A percentile compares a stretch with the other conserved stretches of the same genome.
These are phyloP conservation scores for Earliella scabrosa DNA, from an alignment of 1,284 basidiomycete genomes.

Conservation along the genomic window DNA sequence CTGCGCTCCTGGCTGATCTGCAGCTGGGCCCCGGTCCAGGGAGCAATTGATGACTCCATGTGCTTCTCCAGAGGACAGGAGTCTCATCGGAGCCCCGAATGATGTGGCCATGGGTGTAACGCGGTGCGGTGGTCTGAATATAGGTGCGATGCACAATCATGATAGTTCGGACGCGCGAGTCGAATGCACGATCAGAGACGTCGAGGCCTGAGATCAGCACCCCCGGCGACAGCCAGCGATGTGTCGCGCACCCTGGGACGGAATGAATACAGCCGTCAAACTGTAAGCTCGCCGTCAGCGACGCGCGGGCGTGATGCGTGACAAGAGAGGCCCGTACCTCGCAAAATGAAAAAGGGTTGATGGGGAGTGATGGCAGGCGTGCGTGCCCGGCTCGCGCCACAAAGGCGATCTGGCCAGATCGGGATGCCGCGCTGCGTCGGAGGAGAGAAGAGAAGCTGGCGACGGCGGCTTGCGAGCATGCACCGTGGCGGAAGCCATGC, in stretches of 20 bases:
- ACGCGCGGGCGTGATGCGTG: not conserved
- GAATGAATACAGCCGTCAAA: not conserved
- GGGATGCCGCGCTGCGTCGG: not conserved
- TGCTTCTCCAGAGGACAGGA: not conserved
- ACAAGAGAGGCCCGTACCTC: not conserved
- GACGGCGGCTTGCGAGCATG: constrained; percentile 1
- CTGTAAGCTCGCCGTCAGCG: not conserved
- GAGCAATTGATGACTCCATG: constrained; percentile 4
- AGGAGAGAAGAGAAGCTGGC: not conserved
- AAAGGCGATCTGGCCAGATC: constrained; percentile 18
- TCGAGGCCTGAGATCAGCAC: constrained; percentile 5
- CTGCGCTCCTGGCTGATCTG: constrained; percentile 5
- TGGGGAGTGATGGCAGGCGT: not conserved
- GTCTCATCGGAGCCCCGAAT: not conserved
- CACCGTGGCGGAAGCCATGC: not conserved
- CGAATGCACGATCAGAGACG: constrained; percentile 14
- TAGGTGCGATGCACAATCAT: constrained; percentile 18
- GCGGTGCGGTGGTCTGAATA: no score
- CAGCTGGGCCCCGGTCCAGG: not conserved
- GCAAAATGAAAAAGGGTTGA: constrained; percentile 9
- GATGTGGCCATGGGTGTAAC: constrained; percentile 5
- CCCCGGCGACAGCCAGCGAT: constrained; percentile 13
- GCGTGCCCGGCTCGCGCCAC: constrained; percentile 17
- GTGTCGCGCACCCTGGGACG: constrained; percentile 2
- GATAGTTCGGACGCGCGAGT: constrained; percentile 8